Evolutionary conservation across 148 eudicot genomes (phyloP).

Genomic region (Chenopodium album): DNA sequence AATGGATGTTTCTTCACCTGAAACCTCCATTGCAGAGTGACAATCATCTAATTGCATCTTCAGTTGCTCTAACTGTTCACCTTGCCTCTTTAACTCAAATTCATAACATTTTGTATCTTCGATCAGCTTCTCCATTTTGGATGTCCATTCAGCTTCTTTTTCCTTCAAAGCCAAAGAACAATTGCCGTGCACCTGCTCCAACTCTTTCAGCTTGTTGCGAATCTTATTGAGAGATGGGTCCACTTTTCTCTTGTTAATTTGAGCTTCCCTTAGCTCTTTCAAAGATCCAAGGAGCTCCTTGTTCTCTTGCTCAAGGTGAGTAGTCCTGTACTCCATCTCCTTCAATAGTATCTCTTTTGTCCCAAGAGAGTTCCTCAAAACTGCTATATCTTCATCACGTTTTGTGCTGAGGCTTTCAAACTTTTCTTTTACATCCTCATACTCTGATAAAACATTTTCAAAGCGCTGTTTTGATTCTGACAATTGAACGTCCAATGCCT

Average conservation of each 20-base stretch:
- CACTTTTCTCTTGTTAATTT: slow-evolving; percentile 44
- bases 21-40: slow-evolving; percentile 48
- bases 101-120: slow-evolving; percentile 37
- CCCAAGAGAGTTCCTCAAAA: slow-evolving; percentile 45
- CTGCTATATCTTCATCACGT: slow-evolving; percentile 65
- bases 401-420: slow-evolving; percentile 47
- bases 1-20: slow-evolving; percentile 50
- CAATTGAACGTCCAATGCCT: slow-evolving; percentile 53
- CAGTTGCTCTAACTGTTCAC: slow-evolving; percentile 42
- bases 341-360: slow-evolving; percentile 47
- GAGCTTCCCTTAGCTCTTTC: slow-evolving; percentile 61
- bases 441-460: slow-evolving; percentile 52
- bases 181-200: slow-evolving; percentile 55
- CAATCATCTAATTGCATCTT: slow-evolving; percentile 50
- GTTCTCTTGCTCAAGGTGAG: slow-evolving; percentile 66
- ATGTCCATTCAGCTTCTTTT: slow-evolving; percentile 66
- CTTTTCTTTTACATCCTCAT: slow-evolving; percentile 47
- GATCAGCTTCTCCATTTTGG: slow-evolving; percentile 43
- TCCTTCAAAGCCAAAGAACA: slow-evolving; percentile 48
- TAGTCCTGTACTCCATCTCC: slow-evolving; percentile 55
- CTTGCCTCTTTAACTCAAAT: slow-evolving; percentile 41
- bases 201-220: slow-evolving; percentile 45
- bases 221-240: slow-evolving; percentile 45
- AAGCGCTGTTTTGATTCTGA: slow-evolving; percentile 53
- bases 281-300: slow-evolving; percentile 54